Evolutionary conservation across 768 basidiomycete genomes (phyloP), one percentile per base, ranked within the genome.

Genomic region (Xerocomellus intermedius): DNA sequence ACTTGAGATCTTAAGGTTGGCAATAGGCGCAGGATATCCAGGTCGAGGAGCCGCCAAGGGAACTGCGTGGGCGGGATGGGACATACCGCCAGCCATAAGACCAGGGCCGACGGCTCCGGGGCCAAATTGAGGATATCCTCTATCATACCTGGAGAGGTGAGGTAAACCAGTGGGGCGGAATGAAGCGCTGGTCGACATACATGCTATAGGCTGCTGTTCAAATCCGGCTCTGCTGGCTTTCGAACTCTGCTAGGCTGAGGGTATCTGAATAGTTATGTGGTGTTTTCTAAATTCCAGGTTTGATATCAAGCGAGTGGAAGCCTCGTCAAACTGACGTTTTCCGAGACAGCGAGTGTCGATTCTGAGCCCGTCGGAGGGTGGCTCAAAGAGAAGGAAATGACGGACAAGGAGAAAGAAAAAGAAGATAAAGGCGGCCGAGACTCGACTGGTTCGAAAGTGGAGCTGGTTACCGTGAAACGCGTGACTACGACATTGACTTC

Each of bases 21-120:
- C 75, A 28, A 89, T 80, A 33, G 85, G 85, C 3, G 86, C 82
- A 30, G 86, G 81, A 61, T 91, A 91, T 7, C 89, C 88, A 4
- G 89, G 88, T 36, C 79, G 79, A 24, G 88, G 89, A 3, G 87
- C 83, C 4, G 82, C 86, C 57, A 90, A 82, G 9, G 79, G 75
- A 43, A 76, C 65, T 47, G 70, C 61, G 5, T 66, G 58, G 16
- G 71, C 59, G 4, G 73, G 67, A 50, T 67, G 57, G 37, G 70
- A 65, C 28, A 64, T 36, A 46, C 66, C 66, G 30, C 68, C 74
- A 60, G 75, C 73, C 73, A 80, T 73, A 49, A 77, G 69, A 49
- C 77, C 79, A n/a, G 68, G 73, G 5, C 83, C 79, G 17, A 84
- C 68, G 24, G 77, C 81, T 48, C 78, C 81, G 39, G 82, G 73